Evolutionary conservation across 2,329 filamentous ascomycete genomes (phyloP), one percentile per base, ranked within the genome.

Genomic region (Sporothrix schenckii): DNA sequence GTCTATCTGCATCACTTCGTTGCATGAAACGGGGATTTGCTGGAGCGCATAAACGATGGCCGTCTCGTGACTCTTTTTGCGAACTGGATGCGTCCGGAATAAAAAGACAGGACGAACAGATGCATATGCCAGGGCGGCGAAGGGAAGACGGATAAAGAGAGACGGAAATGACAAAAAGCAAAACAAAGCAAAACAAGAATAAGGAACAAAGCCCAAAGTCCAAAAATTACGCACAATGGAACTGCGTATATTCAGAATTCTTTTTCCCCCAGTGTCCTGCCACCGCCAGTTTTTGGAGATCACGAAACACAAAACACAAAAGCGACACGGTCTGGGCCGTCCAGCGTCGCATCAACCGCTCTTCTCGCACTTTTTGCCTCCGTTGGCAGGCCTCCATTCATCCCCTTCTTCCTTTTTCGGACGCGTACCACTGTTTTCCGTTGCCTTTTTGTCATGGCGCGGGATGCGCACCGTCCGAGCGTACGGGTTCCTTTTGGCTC

Each of bases 261-360:
- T 10, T 47, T 47, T 24, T 19, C 34, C 30, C 52, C 58, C 34
- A 14, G 44, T 21, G 19, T 47, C 19, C 10, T 69, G 53, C 68
- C 68, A 44, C 68, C 56, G 54, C 68, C 68, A 63, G 56, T 54
- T 53, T 61, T 50, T 52, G 61, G 69, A 52, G 60, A 69, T 44
- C 47, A 63, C 44, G 53, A 61, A 61, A 53, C 67, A 61, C 54
- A 44, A 53, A 69, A 16, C 67, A 53, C 54, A 44, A 61, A 69
- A 24, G 54, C 54, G 30, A 54, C 56, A 27, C 56, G 56, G 68
- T 47, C 34, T 69, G 56, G 68, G 44, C 68, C 68, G 68, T n/a
- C 27, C 56, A 69, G 56, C 30, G 56, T 63, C 21, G 56, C 68
- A 69, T 49, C 27, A 63, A 27, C 54, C 54, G 67, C 54, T 44